These are phyloP conservation scores for Scleroderma bovista DNA, from an alignment of 768 basidiomycete species.

Conservation along the genomic window DNA sequence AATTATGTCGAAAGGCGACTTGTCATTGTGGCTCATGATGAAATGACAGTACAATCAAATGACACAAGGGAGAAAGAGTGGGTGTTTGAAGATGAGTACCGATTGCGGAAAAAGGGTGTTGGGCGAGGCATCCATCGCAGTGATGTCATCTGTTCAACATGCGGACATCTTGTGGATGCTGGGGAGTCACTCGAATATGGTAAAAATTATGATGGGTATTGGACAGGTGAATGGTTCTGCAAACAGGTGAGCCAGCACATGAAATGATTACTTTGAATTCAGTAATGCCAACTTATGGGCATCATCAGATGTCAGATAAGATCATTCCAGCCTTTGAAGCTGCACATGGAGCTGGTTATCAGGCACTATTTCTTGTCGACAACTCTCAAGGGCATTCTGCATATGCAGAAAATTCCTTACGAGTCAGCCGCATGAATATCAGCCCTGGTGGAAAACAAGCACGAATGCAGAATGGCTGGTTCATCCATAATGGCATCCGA, in stretches of 20 bases:
- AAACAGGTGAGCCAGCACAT: too few species aligned
- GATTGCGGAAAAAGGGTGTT: too few species aligned
- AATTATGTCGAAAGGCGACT: too few species aligned
- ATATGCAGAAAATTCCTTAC: conserved; percentile 9
- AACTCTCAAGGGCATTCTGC: background rate
- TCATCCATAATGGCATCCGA: conserved; percentile 16
- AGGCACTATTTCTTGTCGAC: conserved; percentile 35
- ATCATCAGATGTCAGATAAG: conserved; percentile 10
- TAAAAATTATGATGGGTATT: conserved; percentile 39
- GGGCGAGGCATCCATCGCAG: too few species aligned
- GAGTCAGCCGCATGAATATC: conserved; percentile 18
- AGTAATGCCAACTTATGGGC: too few species aligned
- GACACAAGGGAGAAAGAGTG: too few species aligned
- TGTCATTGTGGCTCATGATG: too few species aligned
- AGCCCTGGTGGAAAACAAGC: conserved; percentile 10
- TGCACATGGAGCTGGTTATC: conserved; percentile 18
- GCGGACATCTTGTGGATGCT: too few species aligned
- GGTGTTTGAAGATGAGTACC: too few species aligned
- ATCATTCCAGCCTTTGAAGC: conserved; percentile 11
- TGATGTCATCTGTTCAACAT: too few species aligned
- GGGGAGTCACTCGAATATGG: conserved; percentile 35
- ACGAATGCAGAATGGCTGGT: conserved; percentile 26
- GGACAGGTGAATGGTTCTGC: conserved; percentile 30
- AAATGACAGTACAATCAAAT: too few species aligned
- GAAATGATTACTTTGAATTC: too few species aligned